These are phyloP conservation scores for Paramecium sonneborni DNA, from an alignment of 73 alveolate species.

Conservation along the genomic window DNA sequence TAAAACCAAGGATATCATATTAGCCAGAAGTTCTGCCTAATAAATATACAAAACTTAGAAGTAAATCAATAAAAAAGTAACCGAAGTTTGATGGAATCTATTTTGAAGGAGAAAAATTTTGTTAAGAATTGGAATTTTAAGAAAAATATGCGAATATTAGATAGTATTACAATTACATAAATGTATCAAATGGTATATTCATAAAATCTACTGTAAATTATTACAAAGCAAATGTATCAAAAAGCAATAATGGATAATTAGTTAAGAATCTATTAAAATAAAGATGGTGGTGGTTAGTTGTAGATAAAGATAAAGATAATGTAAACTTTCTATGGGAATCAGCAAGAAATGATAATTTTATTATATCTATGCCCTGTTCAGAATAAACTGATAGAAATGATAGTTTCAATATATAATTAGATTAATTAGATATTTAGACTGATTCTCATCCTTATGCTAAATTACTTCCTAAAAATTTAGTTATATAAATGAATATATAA, in stretches of 20 bases:
- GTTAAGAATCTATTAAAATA: slow-evolving; percentile 68
- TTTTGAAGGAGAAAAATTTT: not conserved
- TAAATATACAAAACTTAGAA: not conserved
- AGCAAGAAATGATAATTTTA: not conserved
- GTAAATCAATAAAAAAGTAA: not conserved
- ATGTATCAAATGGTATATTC: not conserved
- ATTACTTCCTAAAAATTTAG: not conserved
- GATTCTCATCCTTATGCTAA: not conserved
- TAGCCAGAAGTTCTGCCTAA: not conserved
- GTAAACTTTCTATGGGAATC: slow-evolving; percentile 75
- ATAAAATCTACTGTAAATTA: not conserved
- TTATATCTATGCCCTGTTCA: not conserved
- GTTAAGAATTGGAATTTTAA: slow-evolving; percentile 11
- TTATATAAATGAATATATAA: not conserved
- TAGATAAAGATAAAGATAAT: not conserved
- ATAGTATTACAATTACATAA: not conserved
- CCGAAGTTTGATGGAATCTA: slow-evolving; percentile 37
- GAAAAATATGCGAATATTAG: not conserved
- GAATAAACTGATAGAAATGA: not conserved
- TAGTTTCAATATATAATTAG: not conserved
- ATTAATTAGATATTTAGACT: not conserved
- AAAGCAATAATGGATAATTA: slow-evolving; percentile 79
- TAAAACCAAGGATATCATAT: not conserved
- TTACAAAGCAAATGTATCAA: slow-evolving; percentile 76
- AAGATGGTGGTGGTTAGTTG: slow-evolving; percentile 87